Evolutionary conservation across 768 basidiomycete species (phyloP).

Genomic region (Kwoniella mangroviensis): DNA sequence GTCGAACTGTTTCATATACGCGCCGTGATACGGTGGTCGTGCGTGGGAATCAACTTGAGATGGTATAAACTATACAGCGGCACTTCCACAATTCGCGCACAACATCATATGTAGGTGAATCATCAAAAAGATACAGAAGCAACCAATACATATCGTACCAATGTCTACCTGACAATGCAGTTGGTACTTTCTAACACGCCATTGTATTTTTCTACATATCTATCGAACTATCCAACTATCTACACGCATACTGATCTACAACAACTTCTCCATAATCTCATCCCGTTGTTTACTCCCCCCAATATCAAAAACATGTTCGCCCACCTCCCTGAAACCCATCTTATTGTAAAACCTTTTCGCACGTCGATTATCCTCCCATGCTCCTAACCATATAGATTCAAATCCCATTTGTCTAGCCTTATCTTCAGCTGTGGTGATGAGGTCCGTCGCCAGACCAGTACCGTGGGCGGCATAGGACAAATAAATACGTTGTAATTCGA

Average conservation of each 20-base stretch:
- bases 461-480: conserved; percentile 18
- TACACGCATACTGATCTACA: background rate
- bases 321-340: conserved; percentile 26
- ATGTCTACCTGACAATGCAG: too few relatives aligned
- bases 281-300: conserved; percentile 21
- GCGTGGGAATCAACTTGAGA: too few relatives aligned
- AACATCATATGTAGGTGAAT: too few relatives aligned
- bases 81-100: too few relatives aligned
- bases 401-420: conserved; percentile 11
- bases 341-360: conserved; percentile 30
- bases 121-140: too few relatives aligned
- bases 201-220: too few relatives aligned
- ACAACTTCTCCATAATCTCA: conserved; percentile 22
- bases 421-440: conserved; percentile 14
- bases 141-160: too few relatives aligned
- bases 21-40: too few relatives aligned
- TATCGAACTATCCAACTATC: too few relatives aligned
- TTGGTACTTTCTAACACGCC: too few relatives aligned
- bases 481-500: conserved; percentile 27
- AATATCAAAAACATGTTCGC: conserved; percentile 22
- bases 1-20: too few relatives aligned
- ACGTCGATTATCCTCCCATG: conserved; percentile 28
- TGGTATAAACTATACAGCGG: too few relatives aligned
- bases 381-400: conserved; percentile 26
- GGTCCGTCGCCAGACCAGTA: background rate